A percentile compares a stretch with the other conserved stretches of the same genome.
Evolutionary conservation across 108 stramenopile genomes (phyloP).

Genomic region (Nitzschia palea): DNA sequence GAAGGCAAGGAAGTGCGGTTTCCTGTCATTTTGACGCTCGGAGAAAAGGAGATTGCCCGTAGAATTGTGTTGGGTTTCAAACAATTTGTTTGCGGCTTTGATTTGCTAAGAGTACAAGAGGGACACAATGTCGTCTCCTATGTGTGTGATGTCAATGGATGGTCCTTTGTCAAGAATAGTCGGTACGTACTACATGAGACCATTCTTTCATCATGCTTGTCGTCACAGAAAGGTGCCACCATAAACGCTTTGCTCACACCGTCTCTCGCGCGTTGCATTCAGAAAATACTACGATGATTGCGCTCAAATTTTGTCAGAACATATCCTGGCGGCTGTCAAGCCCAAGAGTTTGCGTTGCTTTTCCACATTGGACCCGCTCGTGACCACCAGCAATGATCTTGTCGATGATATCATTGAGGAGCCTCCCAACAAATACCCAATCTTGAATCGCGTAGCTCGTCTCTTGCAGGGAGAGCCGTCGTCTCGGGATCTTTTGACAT

Average conservation of each 20-base stretch:
- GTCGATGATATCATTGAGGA: neutral
- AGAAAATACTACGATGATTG: conserved; percentile 98
- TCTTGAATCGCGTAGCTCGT: conserved; percentile 35
- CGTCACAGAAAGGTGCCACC: too few relatives aligned
- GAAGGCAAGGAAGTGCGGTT: conserved; percentile 97
- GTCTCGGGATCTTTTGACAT: neutral
- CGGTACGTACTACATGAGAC: too few relatives aligned
- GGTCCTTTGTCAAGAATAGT: conserved; percentile 96
- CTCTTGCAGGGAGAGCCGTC: conserved; percentile 43
- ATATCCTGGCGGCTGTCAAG: conserved; percentile 84
- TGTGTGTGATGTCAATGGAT: conserved; percentile 99
- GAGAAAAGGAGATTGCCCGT: conserved; percentile 95
- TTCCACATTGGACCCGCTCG: conserved; percentile 79
- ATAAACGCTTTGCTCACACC: too few relatives aligned
- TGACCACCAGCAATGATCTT: conserved; percentile 35
- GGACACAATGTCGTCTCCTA: conserved; percentile 83
- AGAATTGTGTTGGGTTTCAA: conserved; percentile 90
- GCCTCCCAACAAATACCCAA: conserved; percentile 1
- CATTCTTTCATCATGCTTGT: too few relatives aligned
- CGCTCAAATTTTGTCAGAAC: conserved; percentile 89
- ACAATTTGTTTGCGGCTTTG: conserved; percentile 98
- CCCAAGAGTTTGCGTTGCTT: conserved; percentile 63
- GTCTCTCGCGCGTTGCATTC: too few relatives aligned
- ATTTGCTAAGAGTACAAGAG: conserved; percentile 85
- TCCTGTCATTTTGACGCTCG: conserved; percentile 92